Base-by-base conservation (phyloP, 768 basidiomycete genomes). In the Kwoniella shandongensis region DNA sequence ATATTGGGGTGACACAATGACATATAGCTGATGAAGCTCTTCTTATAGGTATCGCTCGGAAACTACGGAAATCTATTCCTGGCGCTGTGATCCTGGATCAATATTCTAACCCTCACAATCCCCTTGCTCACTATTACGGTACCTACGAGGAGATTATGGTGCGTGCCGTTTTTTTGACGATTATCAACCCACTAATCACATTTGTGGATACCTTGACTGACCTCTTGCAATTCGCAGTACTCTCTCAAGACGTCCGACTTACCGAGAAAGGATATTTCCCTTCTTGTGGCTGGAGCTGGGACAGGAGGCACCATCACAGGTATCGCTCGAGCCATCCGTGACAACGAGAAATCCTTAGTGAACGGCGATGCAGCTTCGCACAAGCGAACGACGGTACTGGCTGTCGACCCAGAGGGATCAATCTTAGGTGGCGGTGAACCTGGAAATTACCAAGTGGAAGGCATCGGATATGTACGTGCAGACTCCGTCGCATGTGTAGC, bases 261-360 rank as follows among this genome's bases (percentile, higher is more conserved):
- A 15, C 64, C 61, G 0, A n/a, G 35, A 2, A 70, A 75, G 41
- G 52, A 65, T 25, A 66, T 77, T 22, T 87, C 93, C 71, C 86
- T 85, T 1, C 79, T 98, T 47, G 77, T 96, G 20, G 89, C 86
- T 7, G 86, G 89, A 2, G 89, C 93, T 10, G 96, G 96, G 13
- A 99, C 96, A 1, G 94, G 96, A 13, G 94, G 94, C 11, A 97
- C 94, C 0, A 79, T 99, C 59, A 89, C 89, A n/a, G 94, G 94
- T 1, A 74, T 73, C 2, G 61, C 66, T 8, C 35, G 58, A 17
- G 73, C 69, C 4, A 53, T 73, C 5, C 47, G 68, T 13, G 67
- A 67, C 44, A 25, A 59, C 20, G 36, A 56, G 35, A 47, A 27
- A 44, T 89, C 45, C 15, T 18, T 40, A 11, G 11, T 22, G n/a